Conservation (phyloP, 1,284 basidiomycete genomes). For the Leccinum angustisporum region DNA sequence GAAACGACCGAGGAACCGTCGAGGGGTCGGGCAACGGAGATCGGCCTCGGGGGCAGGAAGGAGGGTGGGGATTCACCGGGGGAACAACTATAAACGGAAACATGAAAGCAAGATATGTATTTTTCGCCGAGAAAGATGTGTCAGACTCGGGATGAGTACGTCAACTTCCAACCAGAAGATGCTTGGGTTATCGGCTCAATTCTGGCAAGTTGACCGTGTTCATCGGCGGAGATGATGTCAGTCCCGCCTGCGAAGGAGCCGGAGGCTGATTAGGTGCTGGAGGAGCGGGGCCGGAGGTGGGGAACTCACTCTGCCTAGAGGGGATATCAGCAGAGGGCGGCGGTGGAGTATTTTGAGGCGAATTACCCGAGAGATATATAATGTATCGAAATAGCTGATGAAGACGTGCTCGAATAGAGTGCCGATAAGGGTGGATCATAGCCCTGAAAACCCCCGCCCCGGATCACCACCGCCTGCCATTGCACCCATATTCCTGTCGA, state of each 20-base stretch:
- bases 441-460: conserved; percentile 21
- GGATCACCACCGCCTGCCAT: conserved; percentile 18
- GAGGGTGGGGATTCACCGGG: conserved; percentile 17
- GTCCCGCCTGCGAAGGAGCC: conserved; percentile 44
- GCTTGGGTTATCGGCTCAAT: too few relatives aligned
- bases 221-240: conserved; percentile 45
- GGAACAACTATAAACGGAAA: conserved; percentile 25
- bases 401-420: conserved; percentile 48
- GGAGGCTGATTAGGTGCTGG: too few relatives aligned
- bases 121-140: conserved; percentile 30
- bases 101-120: conserved; percentile 32
- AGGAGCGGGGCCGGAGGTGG: conserved; percentile 38
- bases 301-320: conserved; percentile 54
- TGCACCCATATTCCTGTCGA: conserved; percentile 23
- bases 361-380: conserved; percentile 38
- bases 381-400: conserved; percentile 36
- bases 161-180: conserved; percentile 13
- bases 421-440: conserved; percentile 38
- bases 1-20: not conserved
- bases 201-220: conserved; percentile 29
- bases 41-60: conserved; percentile 13
- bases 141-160: conserved; percentile 30
- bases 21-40: conserved; percentile 14
- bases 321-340: conserved; percentile 46
- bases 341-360: conserved; percentile 45